Conservation (phyloP, 192 early-diverging fungal genomes). For the Coemansia sp. region DNA sequence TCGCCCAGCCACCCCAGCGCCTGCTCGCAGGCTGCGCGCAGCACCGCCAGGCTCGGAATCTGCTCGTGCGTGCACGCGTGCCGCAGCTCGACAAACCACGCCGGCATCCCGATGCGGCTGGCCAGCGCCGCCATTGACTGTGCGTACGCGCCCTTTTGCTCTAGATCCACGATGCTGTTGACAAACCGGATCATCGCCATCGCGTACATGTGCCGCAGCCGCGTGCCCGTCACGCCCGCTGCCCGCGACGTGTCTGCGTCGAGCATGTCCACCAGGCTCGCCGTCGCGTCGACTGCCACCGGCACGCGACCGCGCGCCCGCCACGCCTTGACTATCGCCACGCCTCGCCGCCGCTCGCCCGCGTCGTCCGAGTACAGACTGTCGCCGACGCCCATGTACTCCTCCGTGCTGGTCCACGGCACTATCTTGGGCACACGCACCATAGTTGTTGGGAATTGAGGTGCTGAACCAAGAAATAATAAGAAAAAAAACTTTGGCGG, state of each 20-base stretch:
- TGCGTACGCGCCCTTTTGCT: constrained; percentile 55
- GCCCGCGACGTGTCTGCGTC: no score
- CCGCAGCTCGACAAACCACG: constrained; percentile 66
- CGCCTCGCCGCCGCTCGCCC: constrained; percentile 27
- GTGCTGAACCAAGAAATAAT: no score
- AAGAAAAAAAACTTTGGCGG: no score
- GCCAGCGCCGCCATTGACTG: constrained; percentile 55
- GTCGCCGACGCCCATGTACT: constrained; percentile 32
- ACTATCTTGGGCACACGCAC: constrained; percentile 33
- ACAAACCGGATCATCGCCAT: constrained; percentile 56
- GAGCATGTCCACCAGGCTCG: constrained; percentile 37
- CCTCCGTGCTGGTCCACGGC: constrained; percentile 48
- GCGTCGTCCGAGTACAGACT: constrained; percentile 36
- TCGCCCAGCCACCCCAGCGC: constrained; percentile 56
- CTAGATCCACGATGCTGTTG: constrained; percentile 59
- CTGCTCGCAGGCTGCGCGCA: constrained; percentile 54
- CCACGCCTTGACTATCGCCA: constrained; percentile 49
- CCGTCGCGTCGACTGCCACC: constrained; percentile 45
- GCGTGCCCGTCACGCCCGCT: constrained; percentile 13
- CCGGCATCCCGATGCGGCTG: constrained; percentile 53
- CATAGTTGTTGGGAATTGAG: no score
- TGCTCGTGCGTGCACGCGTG: constrained; percentile 64
- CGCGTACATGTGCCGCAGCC: constrained; percentile 37
- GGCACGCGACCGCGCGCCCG: constrained; percentile 35
- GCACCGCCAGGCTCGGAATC: constrained; percentile 54